These are phyloP conservation scores for Colletotrichum karsti DNA, from an alignment of 2,329 filamentous ascomycete species.

Conservation along the genomic window DNA sequence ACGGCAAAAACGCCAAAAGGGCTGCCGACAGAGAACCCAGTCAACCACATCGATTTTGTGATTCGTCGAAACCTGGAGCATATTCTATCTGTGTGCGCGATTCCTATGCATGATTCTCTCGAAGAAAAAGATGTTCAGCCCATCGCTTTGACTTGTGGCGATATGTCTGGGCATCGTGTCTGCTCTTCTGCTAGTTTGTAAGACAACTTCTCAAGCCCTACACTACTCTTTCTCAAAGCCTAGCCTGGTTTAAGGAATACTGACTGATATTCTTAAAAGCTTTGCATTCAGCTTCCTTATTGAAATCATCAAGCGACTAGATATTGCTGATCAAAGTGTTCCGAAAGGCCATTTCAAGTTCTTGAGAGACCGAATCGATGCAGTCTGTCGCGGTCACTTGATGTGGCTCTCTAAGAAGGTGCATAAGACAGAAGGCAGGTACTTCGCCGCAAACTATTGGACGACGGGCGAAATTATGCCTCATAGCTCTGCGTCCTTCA, in stretches of 20 bases:
- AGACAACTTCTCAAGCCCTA: not conserved
- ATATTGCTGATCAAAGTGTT: no score
- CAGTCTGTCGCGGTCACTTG: not conserved
- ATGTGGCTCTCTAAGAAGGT: not conserved
- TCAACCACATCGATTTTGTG: not conserved
- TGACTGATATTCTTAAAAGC: no score
- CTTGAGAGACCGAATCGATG: not conserved
- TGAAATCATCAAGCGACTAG: not conserved
- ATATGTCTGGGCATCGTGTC: not conserved
- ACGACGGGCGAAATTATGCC: fast-evolving
- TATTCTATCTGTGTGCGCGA: not conserved
- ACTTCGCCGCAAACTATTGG: not conserved
- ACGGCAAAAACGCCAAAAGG: not conserved
- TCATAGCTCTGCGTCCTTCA: not conserved
- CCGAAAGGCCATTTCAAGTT: no score
- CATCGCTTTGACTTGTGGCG: not conserved
- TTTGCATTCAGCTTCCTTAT: not conserved
- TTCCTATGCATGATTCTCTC: not conserved
- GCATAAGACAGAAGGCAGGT: not conserved
- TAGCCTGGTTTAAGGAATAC: no score
- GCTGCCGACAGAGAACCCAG: fast-evolving
- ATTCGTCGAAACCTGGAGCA: not conserved
- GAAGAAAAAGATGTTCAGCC: not conserved
- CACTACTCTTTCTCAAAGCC: not conserved
- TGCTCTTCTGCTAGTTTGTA: not conserved